phyloP scores from a whole-genome alignment of 768 basidiomycete species.

The Imleria badia region DNA sequence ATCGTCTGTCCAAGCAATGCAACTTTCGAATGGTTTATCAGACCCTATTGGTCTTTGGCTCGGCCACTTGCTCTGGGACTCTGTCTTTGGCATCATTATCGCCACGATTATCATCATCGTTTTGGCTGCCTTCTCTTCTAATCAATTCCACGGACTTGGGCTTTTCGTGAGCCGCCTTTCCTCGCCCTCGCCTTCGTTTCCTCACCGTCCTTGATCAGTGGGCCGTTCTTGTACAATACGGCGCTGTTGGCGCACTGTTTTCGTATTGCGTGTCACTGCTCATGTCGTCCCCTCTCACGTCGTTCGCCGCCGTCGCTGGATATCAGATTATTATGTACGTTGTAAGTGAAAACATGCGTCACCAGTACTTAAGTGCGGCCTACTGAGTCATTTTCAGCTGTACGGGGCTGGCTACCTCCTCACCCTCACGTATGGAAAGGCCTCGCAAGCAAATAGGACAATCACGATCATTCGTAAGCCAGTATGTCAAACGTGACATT shows the following conservation, averaged over 20 bases:
- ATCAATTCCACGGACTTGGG: slow-evolving; percentile 70
- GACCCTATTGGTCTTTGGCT: slow-evolving; percentile 76
- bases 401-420: slow-evolving; percentile 70
- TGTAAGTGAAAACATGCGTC: slow-evolving; percentile 40
- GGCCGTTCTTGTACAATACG: slow-evolving; percentile 68
- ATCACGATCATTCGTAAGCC: slow-evolving; percentile 59
- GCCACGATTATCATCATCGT: slow-evolving; percentile 65
- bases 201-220: slow-evolving; percentile 45
- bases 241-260: slow-evolving; percentile 65
- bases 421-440: slow-evolving; percentile 70
- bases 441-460: slow-evolving; percentile 48
- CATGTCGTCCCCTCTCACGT: slow-evolving; percentile 63
- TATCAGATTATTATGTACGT: slow-evolving; percentile 73
- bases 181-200: not conserved
- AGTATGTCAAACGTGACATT: not conserved
- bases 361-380: not conserved
- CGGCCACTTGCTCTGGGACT: slow-evolving; percentile 76
- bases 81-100: slow-evolving; percentile 54
- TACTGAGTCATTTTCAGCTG: slow-evolving; percentile 37
- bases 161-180: slow-evolving; percentile 46
- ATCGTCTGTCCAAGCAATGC: slow-evolving; percentile 75
- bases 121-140: slow-evolving; percentile 51
- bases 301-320: slow-evolving; percentile 71
- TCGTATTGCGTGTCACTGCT: slow-evolving; percentile 64
- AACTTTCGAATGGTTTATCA: slow-evolving; percentile 71